Evolutionary conservation across 169 alveolate species (phyloP).

Genomic region (Cryptosporidium felis): DNA sequence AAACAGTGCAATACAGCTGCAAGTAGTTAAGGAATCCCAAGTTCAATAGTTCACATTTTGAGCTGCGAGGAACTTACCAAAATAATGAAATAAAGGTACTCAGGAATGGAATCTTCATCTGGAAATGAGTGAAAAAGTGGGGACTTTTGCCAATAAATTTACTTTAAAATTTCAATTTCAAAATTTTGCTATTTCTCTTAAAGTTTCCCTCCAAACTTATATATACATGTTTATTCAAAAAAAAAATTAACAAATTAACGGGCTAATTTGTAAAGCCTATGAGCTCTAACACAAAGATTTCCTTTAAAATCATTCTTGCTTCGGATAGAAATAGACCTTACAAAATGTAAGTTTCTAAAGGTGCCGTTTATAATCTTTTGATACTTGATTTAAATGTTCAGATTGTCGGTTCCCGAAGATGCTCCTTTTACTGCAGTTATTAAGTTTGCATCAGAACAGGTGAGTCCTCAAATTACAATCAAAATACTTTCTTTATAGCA

Average conservation of each 20-base stretch:
- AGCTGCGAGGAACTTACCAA: neutral
- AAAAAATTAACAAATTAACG: neutral
- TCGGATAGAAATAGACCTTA: slow-evolving; percentile 47
- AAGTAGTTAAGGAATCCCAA: neutral
- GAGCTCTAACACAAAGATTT: slow-evolving; percentile 43
- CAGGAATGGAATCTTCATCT: neutral
- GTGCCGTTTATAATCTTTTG: neutral
- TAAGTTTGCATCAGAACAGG: slow-evolving; percentile 83
- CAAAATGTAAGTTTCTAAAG: slow-evolving; percentile 32
- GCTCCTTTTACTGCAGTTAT: slow-evolving; percentile 89
- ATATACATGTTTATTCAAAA: neutral
- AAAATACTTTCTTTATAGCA: neutral
- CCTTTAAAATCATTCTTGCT: slow-evolving; percentile 27
- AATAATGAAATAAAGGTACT: neutral
- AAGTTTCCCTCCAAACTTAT: slow-evolving; percentile 1
- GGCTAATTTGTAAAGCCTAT: neutral
- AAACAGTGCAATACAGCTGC: neutral
- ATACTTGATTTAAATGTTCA: neutral
- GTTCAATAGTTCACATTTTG: too few species aligned
- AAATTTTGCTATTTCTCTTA: neutral
- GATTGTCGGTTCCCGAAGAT: slow-evolving; percentile 83
- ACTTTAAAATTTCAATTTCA: neutral
- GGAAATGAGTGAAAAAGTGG: too few species aligned
- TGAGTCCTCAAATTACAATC: slow-evolving; percentile 14
- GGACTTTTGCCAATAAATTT: neutral